phyloP scores from a whole-genome alignment of 169 alveolate genomes.

The Cryptosporidium ryanae region DNA sequence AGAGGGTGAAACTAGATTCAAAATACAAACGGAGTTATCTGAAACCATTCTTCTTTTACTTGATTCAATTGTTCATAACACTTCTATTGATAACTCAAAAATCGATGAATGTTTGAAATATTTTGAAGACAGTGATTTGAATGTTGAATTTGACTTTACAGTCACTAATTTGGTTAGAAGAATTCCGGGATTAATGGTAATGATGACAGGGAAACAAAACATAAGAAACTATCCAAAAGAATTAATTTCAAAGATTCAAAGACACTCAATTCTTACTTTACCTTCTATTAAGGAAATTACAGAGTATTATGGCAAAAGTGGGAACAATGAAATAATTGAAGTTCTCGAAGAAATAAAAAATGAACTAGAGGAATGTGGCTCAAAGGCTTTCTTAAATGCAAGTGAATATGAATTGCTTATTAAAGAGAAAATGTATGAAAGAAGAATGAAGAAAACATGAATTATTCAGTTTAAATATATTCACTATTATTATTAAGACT shows the following conservation, averaged over 20 bases:
- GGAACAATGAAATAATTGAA: background rate
- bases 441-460: background rate
- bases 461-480: background rate
- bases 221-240: background rate
- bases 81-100: background rate
- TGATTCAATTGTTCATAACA: constrained; percentile 35
- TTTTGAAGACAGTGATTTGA: too few species aligned
- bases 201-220: constrained; percentile 34
- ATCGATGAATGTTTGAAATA: background rate
- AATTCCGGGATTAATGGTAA: constrained; percentile 37
- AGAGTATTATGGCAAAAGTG: background rate
- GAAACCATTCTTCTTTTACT: constrained; percentile 37
- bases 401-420: constrained; percentile 45
- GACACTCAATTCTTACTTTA: constrained; percentile 18
- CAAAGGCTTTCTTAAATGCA: constrained; percentile 13
- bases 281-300: constrained; percentile 25
- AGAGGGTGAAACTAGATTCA: constrained; percentile 26
- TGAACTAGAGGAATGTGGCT: background rate
- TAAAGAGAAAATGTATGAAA: constrained; percentile 26
- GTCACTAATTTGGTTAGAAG: constrained; percentile 5
- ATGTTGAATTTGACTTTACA: background rate
- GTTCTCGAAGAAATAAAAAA: constrained; percentile 15
- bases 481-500: background rate
- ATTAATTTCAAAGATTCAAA: constrained; percentile 24
- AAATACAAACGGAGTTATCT: constrained; percentile 32